These are phyloP conservation scores for Lippia alba DNA, from an alignment of 305 asterid species.

Conservation along the genomic window DNA sequence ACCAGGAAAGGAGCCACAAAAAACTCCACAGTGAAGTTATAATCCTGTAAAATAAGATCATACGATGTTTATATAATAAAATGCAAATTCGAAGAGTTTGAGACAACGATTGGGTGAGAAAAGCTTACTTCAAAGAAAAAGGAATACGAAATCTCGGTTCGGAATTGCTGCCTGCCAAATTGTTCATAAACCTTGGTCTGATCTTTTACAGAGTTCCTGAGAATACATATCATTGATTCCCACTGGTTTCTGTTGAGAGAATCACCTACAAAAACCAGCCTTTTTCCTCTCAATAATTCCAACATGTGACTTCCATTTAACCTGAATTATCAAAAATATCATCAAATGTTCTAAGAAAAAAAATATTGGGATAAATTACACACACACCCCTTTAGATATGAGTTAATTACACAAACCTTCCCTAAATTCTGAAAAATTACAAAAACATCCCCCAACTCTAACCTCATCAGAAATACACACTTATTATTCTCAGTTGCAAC, in stretches of 20 bases:
- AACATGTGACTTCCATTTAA: conserved; percentile 63
- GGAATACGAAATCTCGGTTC: conserved; percentile 60
- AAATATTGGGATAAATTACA: too few species aligned
- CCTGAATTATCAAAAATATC: conserved; percentile 34
- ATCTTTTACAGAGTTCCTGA: conserved; percentile 54
- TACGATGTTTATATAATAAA: neutral
- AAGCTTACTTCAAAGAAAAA: conserved; percentile 61
- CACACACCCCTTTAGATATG: too few species aligned
- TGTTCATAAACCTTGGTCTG: conserved; percentile 62
- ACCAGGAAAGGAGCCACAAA: conserved; percentile 68
- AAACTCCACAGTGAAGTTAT: conserved; percentile 66
- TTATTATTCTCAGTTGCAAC: too few species aligned
- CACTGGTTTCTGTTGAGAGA: conserved; percentile 78
- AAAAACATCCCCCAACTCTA: too few species aligned
- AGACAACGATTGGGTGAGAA: neutral
- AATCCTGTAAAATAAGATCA: conserved; percentile 50
- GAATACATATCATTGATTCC: conserved; percentile 74
- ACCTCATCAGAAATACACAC: too few species aligned
- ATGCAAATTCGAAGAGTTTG: neutral
- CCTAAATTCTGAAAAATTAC: too few species aligned
- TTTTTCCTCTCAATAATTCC: conserved; percentile 64
- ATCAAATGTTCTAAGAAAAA: too few species aligned
- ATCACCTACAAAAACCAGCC: conserved; percentile 26
- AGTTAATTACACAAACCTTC: too few species aligned
- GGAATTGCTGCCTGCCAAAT: conserved; percentile 58